A percentile compares a stretch with the other conserved stretches of the same genome.
Evolutionary conservation across 2,329 filamentous ascomycete genomes (phyloP).

Genomic region (Alternaria arbusti): DNA sequence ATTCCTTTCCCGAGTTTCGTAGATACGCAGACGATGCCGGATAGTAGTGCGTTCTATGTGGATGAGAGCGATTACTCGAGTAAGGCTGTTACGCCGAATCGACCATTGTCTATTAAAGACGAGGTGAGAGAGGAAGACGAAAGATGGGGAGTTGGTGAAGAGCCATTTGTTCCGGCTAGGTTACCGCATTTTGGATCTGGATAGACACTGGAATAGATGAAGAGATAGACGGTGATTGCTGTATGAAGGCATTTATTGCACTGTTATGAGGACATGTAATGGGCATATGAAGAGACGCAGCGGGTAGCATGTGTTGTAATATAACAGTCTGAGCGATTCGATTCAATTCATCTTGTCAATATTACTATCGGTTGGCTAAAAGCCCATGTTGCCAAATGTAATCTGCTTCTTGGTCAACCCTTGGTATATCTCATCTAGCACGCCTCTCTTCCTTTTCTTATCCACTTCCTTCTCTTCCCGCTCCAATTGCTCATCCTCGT

Average conservation of each 20-base stretch:
- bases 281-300: background rate
- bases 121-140: slow-evolving; percentile 15
- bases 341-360: background rate
- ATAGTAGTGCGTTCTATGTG: slow-evolving; percentile 38
- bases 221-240: background rate
- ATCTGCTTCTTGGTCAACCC: slow-evolving; percentile 76
- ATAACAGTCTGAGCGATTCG: background rate
- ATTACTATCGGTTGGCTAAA: slow-evolving; percentile 4
- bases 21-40: slow-evolving; percentile 39
- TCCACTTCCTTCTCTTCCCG: slow-evolving; percentile 41
- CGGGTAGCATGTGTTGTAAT: background rate
- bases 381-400: slow-evolving; percentile 57
- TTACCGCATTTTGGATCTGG: slow-evolving; percentile 40
- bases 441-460: slow-evolving; percentile 73
- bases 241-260: background rate
- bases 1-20: slow-evolving; percentile 30
- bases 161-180: slow-evolving; percentile 42
- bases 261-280: background rate
- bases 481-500: slow-evolving; percentile 52
- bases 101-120: slow-evolving; percentile 31
- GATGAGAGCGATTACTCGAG: slow-evolving; percentile 39
- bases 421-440: slow-evolving; percentile 79
- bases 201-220: background rate
- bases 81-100: slow-evolving; percentile 32
- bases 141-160: slow-evolving; percentile 14